These are phyloP conservation scores for Zygotorulaspora chibaensis DNA, from an alignment of 805 yeast species.

Conservation along the genomic window DNA sequence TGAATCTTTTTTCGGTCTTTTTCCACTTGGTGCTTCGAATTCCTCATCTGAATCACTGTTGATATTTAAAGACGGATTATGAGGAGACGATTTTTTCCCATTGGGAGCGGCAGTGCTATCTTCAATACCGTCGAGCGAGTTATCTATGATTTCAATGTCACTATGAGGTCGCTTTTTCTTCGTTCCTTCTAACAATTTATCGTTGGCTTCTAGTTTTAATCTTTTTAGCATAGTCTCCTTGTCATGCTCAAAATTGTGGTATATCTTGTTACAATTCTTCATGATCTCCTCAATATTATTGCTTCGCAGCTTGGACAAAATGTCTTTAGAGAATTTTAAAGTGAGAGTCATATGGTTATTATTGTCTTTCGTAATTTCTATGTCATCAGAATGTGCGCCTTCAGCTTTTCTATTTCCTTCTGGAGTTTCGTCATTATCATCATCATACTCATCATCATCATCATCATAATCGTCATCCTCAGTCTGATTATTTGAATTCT, in stretches of 20 bases:
- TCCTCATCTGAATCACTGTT: conserved; percentile 23
- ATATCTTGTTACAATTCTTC: conserved; percentile 64
- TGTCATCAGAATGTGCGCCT: not conserved
- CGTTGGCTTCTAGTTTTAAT: conserved; percentile 73
- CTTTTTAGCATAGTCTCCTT: conserved; percentile 69
- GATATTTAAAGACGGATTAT: conserved; percentile 30
- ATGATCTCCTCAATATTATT: conserved; percentile 39
- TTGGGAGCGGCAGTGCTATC: conserved; percentile 11
- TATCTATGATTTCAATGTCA: conserved; percentile 22
- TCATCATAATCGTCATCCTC: conserved; percentile 18
- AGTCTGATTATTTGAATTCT: conserved; percentile 2
- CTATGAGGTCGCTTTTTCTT: conserved; percentile 26
- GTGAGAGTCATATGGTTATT: conserved; percentile 30
- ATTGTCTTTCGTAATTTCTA: conserved; percentile 11
- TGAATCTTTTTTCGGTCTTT: conserved; percentile 26
- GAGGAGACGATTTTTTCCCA: conserved; percentile 19
- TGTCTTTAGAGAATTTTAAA: conserved; percentile 36
- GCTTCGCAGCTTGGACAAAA: conserved; percentile 31
- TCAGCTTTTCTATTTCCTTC: conserved; percentile 5
- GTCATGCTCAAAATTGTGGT: conserved; percentile 74
- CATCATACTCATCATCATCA: conserved; percentile 14
- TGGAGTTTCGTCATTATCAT: conserved; percentile 20
- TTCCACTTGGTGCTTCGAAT: conserved; percentile 14
- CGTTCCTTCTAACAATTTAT: conserved; percentile 50
- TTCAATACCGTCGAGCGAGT: conserved; percentile 9